phyloP scores from a whole-genome alignment of 805 yeast genomes.

The Cyberlindnera mrakii region DNA sequence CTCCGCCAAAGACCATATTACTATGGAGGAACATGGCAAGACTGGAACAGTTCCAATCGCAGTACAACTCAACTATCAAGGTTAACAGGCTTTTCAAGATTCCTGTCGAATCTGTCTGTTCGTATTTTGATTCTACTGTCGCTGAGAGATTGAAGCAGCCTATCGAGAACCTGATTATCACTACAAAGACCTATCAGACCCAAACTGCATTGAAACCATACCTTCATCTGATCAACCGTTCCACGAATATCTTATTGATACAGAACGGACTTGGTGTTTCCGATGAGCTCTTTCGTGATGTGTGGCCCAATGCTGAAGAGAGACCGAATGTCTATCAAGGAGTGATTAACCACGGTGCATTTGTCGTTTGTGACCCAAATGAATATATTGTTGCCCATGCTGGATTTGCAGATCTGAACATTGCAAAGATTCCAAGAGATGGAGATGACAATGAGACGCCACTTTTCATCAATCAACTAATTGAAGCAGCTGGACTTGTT shows the following conservation, averaged over 20 bases:
- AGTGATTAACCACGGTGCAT: conserved; percentile 80
- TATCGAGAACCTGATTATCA: conserved; percentile 56
- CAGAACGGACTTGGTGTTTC: conserved; percentile 90
- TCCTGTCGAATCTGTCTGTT: conserved; percentile 6
- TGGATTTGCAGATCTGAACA: conserved; percentile 59
- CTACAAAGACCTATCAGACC: conserved; percentile 80
- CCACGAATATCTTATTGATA: conserved; percentile 60
- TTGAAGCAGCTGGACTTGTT: conserved; percentile 23
- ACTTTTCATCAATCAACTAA: conserved; percentile 24
- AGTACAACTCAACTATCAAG: conserved; percentile 12
- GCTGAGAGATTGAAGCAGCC: conserved; percentile 16
- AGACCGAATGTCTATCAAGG: conserved; percentile 69
- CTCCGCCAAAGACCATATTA: conserved; percentile 15
- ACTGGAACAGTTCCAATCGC: conserved; percentile 12
- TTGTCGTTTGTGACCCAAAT: conserved; percentile 29
- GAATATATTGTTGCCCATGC: conserved; percentile 46
- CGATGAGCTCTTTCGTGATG: conserved; percentile 42
- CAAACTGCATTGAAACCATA: conserved; percentile 53
- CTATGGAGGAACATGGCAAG: conserved; percentile 19
- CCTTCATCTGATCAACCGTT: conserved; percentile 38
- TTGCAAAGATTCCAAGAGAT: conserved; percentile 50
- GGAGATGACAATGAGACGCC: conserved; percentile 9
- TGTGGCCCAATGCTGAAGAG: conserved; percentile 44
- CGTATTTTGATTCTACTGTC: conserved; percentile 8
- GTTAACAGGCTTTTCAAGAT: conserved; percentile 18